Evolutionary conservation across 2,329 filamentous ascomycete species (phyloP), one percentile per base, ranked within the genome.

Genomic region (Colletotrichum falcatum): DNA sequence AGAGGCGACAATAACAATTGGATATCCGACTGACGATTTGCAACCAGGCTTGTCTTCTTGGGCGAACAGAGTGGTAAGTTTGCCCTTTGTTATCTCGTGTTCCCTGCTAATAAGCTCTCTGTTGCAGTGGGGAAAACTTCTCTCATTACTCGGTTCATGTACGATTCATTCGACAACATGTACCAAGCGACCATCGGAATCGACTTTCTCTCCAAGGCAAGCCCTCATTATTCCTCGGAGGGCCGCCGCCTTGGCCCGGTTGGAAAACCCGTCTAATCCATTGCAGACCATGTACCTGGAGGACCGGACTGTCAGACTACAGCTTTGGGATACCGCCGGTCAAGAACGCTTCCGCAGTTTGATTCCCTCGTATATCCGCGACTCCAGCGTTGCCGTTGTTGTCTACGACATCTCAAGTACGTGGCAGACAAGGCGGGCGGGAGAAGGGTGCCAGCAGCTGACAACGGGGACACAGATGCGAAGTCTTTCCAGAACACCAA

Each of bases 111-210:
- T 11, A 33, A 44, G 37, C 14, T 33, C 23, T 58, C 28, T 56
- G 39, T 42, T 63, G 74, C 81, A 98, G 96, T 99, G 77, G 96
- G 96, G 80, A 99, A 99, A 86, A 99, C 96, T 39, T 99, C 96
- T 73, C 86, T 99, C 77, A 99, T 99, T 81, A 99, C 96, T 75
- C 92, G 96, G 74, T 99, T 99, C 87, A 99, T 99, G 96, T 99
- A 99, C 88, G 96, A 99, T 84, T 98, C 96, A 58, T 99, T 99
- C 87, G 96, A 99, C 87, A 98, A 97, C 85, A 98, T 95, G 88
- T 99, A 99, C 85, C 96, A 99, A 84, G 96, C 96, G 68, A 99
- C 96, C 48, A 98, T 99, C 79, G 96, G 96, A 79, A 99, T 99
- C 85, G 96, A 99, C 84, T 99, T 99, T 81, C 90, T 99, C 75